Evolutionary conservation across 1,139 yeast species (phyloP).

Genomic region (Yamadazyma sp.): DNA sequence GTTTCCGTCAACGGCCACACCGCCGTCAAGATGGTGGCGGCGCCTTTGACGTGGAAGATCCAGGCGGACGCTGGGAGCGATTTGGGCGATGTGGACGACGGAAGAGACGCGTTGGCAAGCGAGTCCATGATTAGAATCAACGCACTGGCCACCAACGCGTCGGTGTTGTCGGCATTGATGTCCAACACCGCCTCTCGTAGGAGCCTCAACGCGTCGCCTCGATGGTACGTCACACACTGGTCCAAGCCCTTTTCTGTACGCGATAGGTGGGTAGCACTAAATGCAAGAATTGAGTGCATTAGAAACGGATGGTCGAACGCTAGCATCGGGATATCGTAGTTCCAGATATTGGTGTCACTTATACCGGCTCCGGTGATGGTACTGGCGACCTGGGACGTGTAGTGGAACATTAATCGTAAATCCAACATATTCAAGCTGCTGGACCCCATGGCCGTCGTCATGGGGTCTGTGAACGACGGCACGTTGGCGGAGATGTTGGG

Average conservation of each 20-base stretch:
- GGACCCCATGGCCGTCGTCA: conserved; percentile 18
- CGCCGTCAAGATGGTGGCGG: conserved; percentile 90
- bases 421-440: conserved; percentile 67
- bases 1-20: conserved; percentile 90
- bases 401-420: conserved; percentile 80
- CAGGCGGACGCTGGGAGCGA: conserved; percentile 90
- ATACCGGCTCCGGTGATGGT: conserved; percentile 92
- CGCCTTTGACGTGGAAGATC: conserved; percentile 96
- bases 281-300: conserved; percentile 88
- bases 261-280: conserved; percentile 87
- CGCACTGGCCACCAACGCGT: conserved; percentile 91
- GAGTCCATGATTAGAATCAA: conserved; percentile 88
- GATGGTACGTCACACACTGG: conserved; percentile 79
- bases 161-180: conserved; percentile 82
- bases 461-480: conserved; percentile 17
- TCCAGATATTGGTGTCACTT: conserved; percentile 85
- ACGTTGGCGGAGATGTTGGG: conserved; percentile 34
- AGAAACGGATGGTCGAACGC: conserved; percentile 87
- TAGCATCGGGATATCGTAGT: conserved; percentile 78
- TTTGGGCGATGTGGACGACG: conserved; percentile 58
- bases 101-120: conserved; percentile 85
- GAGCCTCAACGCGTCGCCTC: conserved; percentile 81
- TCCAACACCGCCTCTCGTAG: conserved; percentile 83
- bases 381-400: conserved; percentile 78
- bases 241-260: conserved; percentile 75